A percentile compares a stretch with the other conserved stretches of the same genome.
Evolutionary conservation across 2,329 filamentous ascomycete genomes (phyloP).

Genomic region (Neopestalotiopsis sp.): DNA sequence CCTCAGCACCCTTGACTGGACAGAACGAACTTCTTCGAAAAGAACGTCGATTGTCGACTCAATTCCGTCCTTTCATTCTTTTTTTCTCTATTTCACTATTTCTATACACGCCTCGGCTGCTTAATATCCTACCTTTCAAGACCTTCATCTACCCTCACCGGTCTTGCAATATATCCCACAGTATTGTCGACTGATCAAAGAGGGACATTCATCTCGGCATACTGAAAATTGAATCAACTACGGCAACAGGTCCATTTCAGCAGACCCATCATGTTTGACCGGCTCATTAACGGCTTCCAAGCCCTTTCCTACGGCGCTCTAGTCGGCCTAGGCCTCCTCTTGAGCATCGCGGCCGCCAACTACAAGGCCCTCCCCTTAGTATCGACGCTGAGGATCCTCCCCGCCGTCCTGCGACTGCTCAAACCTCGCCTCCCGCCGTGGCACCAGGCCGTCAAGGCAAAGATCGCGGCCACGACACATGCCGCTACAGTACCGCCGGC

Average conservation of each 20-base stretch:
- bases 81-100: neutral
- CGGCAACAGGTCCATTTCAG: no score
- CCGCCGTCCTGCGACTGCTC: slow-evolving; percentile 6
- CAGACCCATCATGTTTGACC: neutral
- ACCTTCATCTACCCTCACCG: no score
- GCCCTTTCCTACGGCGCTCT: slow-evolving; percentile 11
- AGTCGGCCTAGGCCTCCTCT: neutral
- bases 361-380: slow-evolving; percentile 7
- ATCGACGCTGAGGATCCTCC: slow-evolving; percentile 7
- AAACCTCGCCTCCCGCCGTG: neutral
- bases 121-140: no score
- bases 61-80: neutral
- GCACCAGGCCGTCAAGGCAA: neutral
- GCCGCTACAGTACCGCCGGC: neutral
- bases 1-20: neutral
- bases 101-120: neutral
- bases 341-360: slow-evolving; percentile 11
- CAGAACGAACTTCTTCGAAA: neutral
- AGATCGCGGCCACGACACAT: neutral
- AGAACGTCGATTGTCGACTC: neutral
- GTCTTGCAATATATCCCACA: no score
- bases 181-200: no score
- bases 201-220: neutral
- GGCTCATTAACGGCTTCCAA: neutral
- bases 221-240: no score